A percentile compares a stretch with the other conserved stretches of the same genome.
phyloP scores from a whole-genome alignment of 768 basidiomycete genomes.

The Rhodocollybia butyracea region DNA sequence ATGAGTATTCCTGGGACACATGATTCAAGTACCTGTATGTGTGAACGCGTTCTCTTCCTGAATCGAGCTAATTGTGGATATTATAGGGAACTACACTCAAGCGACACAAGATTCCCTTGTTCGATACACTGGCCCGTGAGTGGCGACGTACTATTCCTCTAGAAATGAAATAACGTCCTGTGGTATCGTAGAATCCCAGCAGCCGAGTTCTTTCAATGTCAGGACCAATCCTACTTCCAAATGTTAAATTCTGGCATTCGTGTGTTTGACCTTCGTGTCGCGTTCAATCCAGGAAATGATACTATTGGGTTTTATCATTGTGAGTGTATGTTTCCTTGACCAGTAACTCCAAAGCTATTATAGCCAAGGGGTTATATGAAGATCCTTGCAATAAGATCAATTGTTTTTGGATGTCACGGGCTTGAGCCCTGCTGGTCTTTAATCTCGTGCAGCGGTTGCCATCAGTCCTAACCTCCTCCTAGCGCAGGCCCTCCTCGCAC shows the following conservation, averaged over 20 bases:
- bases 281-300: constrained; percentile 49
- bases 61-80: not conserved
- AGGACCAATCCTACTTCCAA: constrained; percentile 43
- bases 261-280: constrained; percentile 46
- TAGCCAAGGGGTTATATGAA: too few relatives aligned
- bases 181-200: constrained; percentile 21
- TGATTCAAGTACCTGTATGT: constrained; percentile 22
- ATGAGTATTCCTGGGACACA: constrained; percentile 29
- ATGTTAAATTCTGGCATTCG: constrained; percentile 47
- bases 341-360: not conserved
- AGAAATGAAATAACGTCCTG: not conserved
- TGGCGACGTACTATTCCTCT: not conserved
- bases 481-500: constrained; percentile 40
- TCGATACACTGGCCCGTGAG: constrained; percentile 19
- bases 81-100: constrained; percentile 21
- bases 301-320: constrained; percentile 49
- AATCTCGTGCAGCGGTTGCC: too few relatives aligned
- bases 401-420: too few relatives aligned
- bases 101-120: constrained; percentile 19
- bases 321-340: constrained; percentile 16
- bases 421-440: too few relatives aligned
- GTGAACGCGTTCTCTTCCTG: not conserved
- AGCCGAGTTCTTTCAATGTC: constrained; percentile 36
- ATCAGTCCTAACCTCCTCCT: not conserved
- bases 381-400: too few relatives aligned